These are phyloP conservation scores for Candida sp. DNA, from an alignment of 1,139 yeast species.

Conservation along the genomic window DNA sequence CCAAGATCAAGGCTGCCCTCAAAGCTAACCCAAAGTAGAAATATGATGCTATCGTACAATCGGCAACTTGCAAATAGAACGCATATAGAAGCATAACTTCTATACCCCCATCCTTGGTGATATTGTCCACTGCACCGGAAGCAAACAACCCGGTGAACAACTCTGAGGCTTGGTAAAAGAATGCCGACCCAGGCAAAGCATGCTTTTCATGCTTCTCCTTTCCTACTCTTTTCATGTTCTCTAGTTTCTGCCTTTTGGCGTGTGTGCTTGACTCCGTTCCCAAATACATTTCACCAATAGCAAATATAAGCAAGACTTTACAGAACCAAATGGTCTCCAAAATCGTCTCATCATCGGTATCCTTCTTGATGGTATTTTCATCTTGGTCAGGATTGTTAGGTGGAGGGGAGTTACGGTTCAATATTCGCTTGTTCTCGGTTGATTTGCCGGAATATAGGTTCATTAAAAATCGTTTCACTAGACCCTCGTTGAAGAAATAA, in stretches of 20 bases:
- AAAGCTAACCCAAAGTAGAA: slow-evolving; percentile 82
- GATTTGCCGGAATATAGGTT: slow-evolving; percentile 58
- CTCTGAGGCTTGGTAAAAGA: slow-evolving; percentile 77
- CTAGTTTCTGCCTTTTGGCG: slow-evolving; percentile 34
- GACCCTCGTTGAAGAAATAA: slow-evolving; percentile 84
- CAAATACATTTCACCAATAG: slow-evolving; percentile 85
- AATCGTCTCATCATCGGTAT: slow-evolving; percentile 58
- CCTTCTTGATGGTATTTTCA: slow-evolving; percentile 48
- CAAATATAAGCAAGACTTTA: slow-evolving; percentile 73
- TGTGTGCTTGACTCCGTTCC: slow-evolving; percentile 65
- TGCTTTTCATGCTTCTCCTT: slow-evolving; percentile 23
- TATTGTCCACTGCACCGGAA: slow-evolving; percentile 78
- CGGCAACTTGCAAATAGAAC: slow-evolving; percentile 84
- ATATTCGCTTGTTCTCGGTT: slow-evolving; percentile 41
- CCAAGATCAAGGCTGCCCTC: slow-evolving; percentile 73
- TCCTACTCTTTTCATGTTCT: slow-evolving; percentile 39
- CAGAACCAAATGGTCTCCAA: slow-evolving; percentile 84
- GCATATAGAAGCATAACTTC: slow-evolving; percentile 81
- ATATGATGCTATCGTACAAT: slow-evolving; percentile 82
- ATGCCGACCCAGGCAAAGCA: slow-evolving; percentile 76
- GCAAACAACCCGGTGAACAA: slow-evolving; percentile 77
- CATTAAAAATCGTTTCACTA: slow-evolving; percentile 67
- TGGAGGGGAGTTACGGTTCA: slow-evolving; percentile 40
- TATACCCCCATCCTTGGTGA: slow-evolving; percentile 81
- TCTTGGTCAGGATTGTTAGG: slow-evolving; percentile 39